Evolutionary conservation across 2,329 filamentous ascomycete genomes (phyloP).

Genomic region (Sporothrix phasma): DNA sequence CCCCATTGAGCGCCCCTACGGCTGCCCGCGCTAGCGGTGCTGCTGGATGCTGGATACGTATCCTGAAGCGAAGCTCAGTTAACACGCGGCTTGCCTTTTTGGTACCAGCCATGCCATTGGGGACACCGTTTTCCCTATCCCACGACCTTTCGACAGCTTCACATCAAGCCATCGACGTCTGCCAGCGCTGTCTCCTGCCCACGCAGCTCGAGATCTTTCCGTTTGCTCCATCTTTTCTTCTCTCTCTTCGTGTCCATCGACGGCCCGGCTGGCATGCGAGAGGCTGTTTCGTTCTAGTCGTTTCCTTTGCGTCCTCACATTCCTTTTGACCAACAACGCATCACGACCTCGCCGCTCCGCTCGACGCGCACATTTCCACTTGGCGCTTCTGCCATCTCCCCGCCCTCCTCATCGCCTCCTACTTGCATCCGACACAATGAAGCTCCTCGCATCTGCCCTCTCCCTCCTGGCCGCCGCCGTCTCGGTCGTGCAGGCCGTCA

Average conservation of each 20-base stretch:
- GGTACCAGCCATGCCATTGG: neutral
- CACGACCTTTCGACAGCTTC: constrained; percentile 9
- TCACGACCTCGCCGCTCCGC: neutral
- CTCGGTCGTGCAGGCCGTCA: constrained; percentile 62
- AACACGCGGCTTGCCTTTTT: constrained; percentile 6
- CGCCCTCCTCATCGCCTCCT: constrained; percentile 18
- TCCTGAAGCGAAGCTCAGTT: constrained; percentile 15
- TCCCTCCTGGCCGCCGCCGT: constrained; percentile 59
- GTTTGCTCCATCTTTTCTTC: neutral
- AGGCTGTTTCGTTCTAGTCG: neutral
- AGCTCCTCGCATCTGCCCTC: constrained; percentile 57
- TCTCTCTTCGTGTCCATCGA: neutral
- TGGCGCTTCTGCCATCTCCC: constrained; percentile 2
- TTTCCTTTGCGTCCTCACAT: neutral
- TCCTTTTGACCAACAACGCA: neutral
- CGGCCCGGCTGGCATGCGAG: neutral
- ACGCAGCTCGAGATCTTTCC: neutral
- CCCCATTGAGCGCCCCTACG: neutral
- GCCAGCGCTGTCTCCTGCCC: neutral
- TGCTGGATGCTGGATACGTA: constrained; percentile 16
- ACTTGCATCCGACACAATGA: constrained; percentile 32
- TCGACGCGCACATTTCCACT: neutral
- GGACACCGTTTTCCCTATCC: constrained; percentile 18
- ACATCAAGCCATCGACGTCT: neutral
- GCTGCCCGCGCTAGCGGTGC: constrained; percentile 1